A percentile compares a stretch with the other conserved stretches of the same genome.
phyloP scores from a whole-genome alignment of 192 early-diverging fungal species.

The Rhizophlyctis rosea region DNA sequence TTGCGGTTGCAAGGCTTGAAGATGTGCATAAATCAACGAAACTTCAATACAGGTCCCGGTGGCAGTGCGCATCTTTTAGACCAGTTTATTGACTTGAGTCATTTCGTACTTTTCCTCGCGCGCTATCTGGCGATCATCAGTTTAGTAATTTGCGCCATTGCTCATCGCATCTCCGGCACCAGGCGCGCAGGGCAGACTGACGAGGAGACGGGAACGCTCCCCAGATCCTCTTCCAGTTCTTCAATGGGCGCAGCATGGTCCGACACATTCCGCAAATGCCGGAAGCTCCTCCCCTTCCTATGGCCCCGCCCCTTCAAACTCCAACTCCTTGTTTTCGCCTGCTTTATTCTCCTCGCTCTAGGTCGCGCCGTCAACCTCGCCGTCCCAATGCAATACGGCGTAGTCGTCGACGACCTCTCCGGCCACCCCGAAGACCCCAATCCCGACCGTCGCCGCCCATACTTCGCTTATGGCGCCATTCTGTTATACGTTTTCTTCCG shows the following conservation, averaged over 20 bases:
- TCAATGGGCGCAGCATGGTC: conserved; percentile 35
- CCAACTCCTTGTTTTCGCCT: conserved; percentile 66
- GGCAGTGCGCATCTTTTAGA: conserved; percentile 3
- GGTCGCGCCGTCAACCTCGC: conserved; percentile 74
- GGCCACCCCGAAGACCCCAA: no score
- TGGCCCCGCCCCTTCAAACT: conserved; percentile 68
- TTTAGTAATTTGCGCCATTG: conserved; percentile 23
- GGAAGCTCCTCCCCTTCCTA: conserved; percentile 74
- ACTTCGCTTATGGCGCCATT: conserved; percentile 56
- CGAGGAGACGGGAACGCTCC: conserved; percentile 8
- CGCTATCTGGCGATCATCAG: conserved; percentile 42
- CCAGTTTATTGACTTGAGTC: conserved; percentile 33
- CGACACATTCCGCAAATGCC: conserved; percentile 33
- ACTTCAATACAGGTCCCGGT: not conserved
- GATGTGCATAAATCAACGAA: no score
- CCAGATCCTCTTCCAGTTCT: conserved; percentile 13
- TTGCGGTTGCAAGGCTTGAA: no score
- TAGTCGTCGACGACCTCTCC: conserved; percentile 69
- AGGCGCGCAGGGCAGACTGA: not conserved
- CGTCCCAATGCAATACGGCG: conserved; percentile 79
- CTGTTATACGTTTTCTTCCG: conserved; percentile 60
- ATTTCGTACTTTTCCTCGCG: conserved; percentile 39
- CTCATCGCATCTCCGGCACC: not conserved
- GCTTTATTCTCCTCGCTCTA: conserved; percentile 59
- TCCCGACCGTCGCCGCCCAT: conserved; percentile 7